A percentile compares a stretch with the other conserved stretches of the same genome.
Conservation (phyloP, 2,329 filamentous ascomycete genomes). For the Arthrinium phaeospermum region DNA sequence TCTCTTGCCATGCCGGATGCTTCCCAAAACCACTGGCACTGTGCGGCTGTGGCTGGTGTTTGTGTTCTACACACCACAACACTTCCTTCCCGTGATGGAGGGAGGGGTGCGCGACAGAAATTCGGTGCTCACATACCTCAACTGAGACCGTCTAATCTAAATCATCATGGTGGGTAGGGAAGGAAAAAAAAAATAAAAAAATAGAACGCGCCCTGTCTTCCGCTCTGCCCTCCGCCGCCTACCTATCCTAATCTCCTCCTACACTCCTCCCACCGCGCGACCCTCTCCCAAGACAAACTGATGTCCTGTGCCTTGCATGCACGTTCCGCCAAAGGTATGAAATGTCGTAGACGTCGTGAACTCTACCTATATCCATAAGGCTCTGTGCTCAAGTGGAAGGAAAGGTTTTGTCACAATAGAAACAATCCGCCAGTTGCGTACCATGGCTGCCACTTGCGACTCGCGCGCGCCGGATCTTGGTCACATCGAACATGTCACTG, state of each 20-base stretch:
- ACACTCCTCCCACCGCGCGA: not conserved
- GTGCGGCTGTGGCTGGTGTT: slow-evolving; percentile 5
- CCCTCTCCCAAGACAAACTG: not conserved
- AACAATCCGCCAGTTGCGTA: not conserved
- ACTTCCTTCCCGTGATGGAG: not conserved
- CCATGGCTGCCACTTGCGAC: slow-evolving; percentile 8
- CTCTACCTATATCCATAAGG: not conserved
- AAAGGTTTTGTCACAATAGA: not conserved
- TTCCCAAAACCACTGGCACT: not conserved
- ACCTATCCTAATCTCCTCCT: slow-evolving; percentile 10
- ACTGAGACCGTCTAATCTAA: slow-evolving; percentile 14
- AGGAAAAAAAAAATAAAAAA: not conserved
- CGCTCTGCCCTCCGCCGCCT: not conserved
- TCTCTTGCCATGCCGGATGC: not conserved
- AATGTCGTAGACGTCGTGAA: not conserved
- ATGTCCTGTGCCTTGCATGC: slow-evolving; percentile 15
- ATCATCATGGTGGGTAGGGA: slow-evolving; percentile 1
- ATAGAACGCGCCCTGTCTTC: not conserved
- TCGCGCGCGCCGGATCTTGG: not conserved
- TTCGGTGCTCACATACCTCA: slow-evolving; percentile 11
- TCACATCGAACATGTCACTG: not conserved
- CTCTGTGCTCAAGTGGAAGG: not conserved
- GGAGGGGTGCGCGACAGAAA: slow-evolving; percentile 9
- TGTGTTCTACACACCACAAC: not conserved
- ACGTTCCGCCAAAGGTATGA: not conserved